These are phyloP conservation scores for Bipolaris bicolor DNA, from an alignment of 2,329 filamentous ascomycete genomes.

Conservation along the genomic window DNA sequence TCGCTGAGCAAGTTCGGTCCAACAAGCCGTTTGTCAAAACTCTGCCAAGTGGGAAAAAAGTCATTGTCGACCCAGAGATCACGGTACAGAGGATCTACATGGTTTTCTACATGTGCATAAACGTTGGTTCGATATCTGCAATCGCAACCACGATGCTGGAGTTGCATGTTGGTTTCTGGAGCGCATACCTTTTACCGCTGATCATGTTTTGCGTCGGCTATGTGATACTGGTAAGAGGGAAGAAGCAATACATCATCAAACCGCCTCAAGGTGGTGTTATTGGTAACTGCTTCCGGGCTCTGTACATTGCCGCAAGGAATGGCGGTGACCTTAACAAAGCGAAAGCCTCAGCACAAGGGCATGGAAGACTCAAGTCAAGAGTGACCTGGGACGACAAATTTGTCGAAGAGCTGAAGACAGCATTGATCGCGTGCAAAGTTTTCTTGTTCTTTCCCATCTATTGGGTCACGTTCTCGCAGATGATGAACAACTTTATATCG, in stretches of 20 bases:
- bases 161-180: slow-evolving; percentile 72
- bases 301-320: slow-evolving; percentile 62
- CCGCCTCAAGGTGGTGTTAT: slow-evolving; percentile 49
- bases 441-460: slow-evolving; percentile 61
- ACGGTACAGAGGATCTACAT: slow-evolving; percentile 57
- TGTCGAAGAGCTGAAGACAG: slow-evolving; percentile 73
- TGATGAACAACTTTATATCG: slow-evolving; percentile 57
- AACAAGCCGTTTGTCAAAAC: slow-evolving; percentile 51
- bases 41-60: slow-evolving; percentile 47
- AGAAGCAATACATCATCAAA: slow-evolving; percentile 45
- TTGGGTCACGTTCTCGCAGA: slow-evolving; percentile 54
- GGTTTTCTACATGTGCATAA: slow-evolving; percentile 77
- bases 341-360: slow-evolving; percentile 62
- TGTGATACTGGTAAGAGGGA: slow-evolving; percentile 52
- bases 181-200: slow-evolving; percentile 68
- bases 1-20: slow-evolving; percentile 56
- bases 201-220: slow-evolving; percentile 70
- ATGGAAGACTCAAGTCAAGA: slow-evolving; percentile 50
- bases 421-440: slow-evolving; percentile 70
- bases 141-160: slow-evolving; percentile 75
- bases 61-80: slow-evolving; percentile 54
- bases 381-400: slow-evolving; percentile 71
- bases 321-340: slow-evolving; percentile 63
- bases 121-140: slow-evolving; percentile 71
- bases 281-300: slow-evolving; percentile 60